These are phyloP conservation scores for Ustilago shanxiensis DNA, from an alignment of 1,284 basidiomycete species.

Conservation along the genomic window DNA sequence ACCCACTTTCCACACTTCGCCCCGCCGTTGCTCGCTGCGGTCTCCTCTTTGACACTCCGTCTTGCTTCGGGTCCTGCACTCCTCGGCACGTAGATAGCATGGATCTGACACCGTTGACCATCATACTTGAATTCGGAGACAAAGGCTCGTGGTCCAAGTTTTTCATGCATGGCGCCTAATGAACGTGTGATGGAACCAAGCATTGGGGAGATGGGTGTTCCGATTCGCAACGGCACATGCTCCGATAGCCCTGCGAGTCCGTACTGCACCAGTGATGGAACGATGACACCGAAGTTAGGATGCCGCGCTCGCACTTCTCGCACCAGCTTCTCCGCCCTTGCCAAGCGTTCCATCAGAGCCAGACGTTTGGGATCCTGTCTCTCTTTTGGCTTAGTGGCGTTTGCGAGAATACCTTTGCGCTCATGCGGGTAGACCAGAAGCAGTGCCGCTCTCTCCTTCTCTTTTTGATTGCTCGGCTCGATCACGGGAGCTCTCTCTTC, in stretches of 20 bases:
- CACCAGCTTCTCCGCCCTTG: constrained; percentile 72
- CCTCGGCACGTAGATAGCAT: constrained; percentile 72
- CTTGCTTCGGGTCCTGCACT: constrained; percentile 42
- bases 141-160: constrained; percentile 72
- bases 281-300: constrained; percentile 86
- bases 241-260: constrained; percentile 63
- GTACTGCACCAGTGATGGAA: constrained; percentile 74
- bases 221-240: constrained; percentile 81
- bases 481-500: constrained; percentile 15
- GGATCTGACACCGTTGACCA: constrained; percentile 87
- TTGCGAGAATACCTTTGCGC: constrained; percentile 59
- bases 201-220: constrained; percentile 73
- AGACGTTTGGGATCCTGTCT: constrained; percentile 62
- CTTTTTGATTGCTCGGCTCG: constrained; percentile 16
- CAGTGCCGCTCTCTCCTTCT: constrained; percentile 31
- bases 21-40: constrained; percentile 10
- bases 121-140: constrained; percentile 82
- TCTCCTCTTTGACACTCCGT: constrained; percentile 34
- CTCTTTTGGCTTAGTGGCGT: constrained; percentile 68
- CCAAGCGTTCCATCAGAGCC: constrained; percentile 59
- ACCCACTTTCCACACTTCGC: constrained; percentile 60
- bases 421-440: constrained; percentile 44
- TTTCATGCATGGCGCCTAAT: constrained; percentile 83
- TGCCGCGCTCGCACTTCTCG: constrained; percentile 83
- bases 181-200: constrained; percentile 78